Conservation (phyloP, 2,329 filamentous ascomycete genomes). For the Botrytis sinoallii region DNA sequence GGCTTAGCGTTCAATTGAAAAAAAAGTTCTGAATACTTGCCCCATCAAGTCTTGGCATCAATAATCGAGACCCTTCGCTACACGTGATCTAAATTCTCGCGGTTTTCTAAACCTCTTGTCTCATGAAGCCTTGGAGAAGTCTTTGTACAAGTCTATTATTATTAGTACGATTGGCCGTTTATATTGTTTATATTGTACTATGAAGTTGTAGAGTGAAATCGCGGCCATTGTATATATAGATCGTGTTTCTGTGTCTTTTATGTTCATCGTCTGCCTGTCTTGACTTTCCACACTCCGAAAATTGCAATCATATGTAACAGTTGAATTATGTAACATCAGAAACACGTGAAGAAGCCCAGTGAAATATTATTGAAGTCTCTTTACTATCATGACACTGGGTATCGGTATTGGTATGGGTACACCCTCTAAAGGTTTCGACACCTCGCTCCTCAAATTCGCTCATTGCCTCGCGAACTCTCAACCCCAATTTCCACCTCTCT, state of each 20-base stretch:
- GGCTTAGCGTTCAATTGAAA: neutral
- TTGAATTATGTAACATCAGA: neutral
- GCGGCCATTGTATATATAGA: neutral
- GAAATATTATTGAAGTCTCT: neutral
- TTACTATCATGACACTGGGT: constrained; percentile 15
- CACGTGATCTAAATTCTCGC: neutral
- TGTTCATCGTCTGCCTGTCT: neutral
- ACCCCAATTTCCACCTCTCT: neutral
- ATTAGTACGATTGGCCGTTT: too few relatives aligned
- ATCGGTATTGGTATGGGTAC: constrained; percentile 8
- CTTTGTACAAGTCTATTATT: neutral
- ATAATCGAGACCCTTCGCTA: neutral
- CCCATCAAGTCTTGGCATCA: neutral
- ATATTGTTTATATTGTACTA: neutral
- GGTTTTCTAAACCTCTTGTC: neutral
- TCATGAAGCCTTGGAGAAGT: neutral
- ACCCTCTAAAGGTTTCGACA: neutral
- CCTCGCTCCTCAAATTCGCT: neutral
- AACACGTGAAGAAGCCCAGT: too few relatives aligned
- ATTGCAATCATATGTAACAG: neutral
- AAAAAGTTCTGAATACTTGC: neutral
- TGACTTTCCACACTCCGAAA: neutral
- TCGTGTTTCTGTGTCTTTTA: neutral
- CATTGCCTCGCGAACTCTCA: neutral
- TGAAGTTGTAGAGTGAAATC: too few relatives aligned